Evolutionary conservation across 805 yeast genomes (phyloP).

Genomic region (Wickerhamomyces pijperi): DNA sequence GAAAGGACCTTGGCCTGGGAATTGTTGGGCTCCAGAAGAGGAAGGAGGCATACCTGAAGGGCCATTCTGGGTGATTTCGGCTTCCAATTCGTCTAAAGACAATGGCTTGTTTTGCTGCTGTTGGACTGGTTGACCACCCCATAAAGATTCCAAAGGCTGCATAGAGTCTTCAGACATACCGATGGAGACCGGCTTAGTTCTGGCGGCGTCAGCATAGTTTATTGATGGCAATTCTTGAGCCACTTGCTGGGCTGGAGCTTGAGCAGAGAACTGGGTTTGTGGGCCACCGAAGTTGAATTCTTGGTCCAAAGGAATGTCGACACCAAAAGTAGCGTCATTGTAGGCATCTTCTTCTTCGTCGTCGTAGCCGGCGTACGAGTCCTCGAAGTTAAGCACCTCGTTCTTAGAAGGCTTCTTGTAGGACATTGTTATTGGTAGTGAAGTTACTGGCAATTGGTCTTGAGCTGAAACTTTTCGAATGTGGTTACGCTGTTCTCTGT

Average conservation of each 20-base stretch:
- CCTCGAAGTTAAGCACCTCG: slow-evolving; percentile 61
- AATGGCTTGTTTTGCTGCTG: slow-evolving; percentile 26
- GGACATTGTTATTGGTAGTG: slow-evolving; percentile 6
- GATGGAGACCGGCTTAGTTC: slow-evolving; percentile 6
- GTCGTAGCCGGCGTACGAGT: slow-evolving; percentile 61
- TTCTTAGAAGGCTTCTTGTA: slow-evolving; percentile 4
- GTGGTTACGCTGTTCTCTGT: too few species aligned
- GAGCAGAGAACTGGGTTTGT: slow-evolving; percentile 1
- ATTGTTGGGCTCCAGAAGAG: slow-evolving; percentile 14
- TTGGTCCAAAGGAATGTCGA: slow-evolving; percentile 36
- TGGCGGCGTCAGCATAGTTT: slow-evolving; percentile 34
- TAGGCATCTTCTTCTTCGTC: slow-evolving; percentile 75
- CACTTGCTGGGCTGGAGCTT: slow-evolving; percentile 15
- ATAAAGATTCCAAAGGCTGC: slow-evolving; percentile 63
- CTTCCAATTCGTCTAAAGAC: slow-evolving; percentile 79
- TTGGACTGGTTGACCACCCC: slow-evolving; percentile 31
- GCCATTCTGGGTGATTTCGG: slow-evolving; percentile 28
- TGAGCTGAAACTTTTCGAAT: too few species aligned
- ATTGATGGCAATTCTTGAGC: slow-evolving; percentile 16
- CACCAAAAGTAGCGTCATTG: slow-evolving; percentile 74
- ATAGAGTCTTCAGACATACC: slow-evolving; percentile 27
- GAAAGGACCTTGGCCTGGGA: slow-evolving; percentile 13
- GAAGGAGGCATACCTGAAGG: slow-evolving; percentile 4
- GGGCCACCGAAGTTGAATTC: slow-evolving; percentile 54
- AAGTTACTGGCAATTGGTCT: too few species aligned